Conservation (phyloP, 1,139 yeast genomes). For the Candida sojae region DNA sequence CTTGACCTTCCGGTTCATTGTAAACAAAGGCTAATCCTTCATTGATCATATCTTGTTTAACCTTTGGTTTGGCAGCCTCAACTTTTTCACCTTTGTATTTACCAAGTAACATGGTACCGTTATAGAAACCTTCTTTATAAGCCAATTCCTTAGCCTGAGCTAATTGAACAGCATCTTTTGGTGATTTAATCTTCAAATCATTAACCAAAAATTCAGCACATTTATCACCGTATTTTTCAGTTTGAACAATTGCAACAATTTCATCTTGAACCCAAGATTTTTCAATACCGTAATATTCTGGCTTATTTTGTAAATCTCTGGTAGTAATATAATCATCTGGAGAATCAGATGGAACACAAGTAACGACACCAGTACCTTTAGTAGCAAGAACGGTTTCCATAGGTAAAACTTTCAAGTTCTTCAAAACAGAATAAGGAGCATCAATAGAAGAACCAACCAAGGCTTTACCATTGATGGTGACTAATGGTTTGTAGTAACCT, state of each 20-base stretch:
- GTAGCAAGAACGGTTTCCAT: constrained; percentile 96
- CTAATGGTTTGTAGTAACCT: constrained; percentile 69
- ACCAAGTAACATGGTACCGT: constrained; percentile 81
- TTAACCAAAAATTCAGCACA: constrained; percentile 87
- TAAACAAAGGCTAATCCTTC: constrained; percentile 83
- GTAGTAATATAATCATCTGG: constrained; percentile 95
- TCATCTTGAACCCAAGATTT: constrained; percentile 85
- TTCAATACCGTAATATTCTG: constrained; percentile 85
- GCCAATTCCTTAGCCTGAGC: constrained; percentile 94
- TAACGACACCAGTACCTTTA: constrained; percentile 99
- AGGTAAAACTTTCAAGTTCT: constrained; percentile 82
- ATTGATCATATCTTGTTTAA: constrained; percentile 77
- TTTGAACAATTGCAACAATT: constrained; percentile 69
- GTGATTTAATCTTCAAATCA: constrained; percentile 88
- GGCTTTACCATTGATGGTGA: constrained; percentile 64
- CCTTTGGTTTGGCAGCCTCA: constrained; percentile 86
- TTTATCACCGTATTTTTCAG: constrained; percentile 85
- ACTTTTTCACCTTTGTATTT: constrained; percentile 87
- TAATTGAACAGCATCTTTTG: constrained; percentile 84
- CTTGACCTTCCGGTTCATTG: constrained; percentile 90
- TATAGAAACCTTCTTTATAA: constrained; percentile 95
- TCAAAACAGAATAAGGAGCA: constrained; percentile 79
- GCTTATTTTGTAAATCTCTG: constrained; percentile 80
- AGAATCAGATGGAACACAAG: constrained; percentile 97
- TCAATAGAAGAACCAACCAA: constrained; percentile 84